These are phyloP conservation scores for Craterostigma plantagineum DNA, from an alignment of 257 asterid species.

Conservation along the genomic window DNA sequence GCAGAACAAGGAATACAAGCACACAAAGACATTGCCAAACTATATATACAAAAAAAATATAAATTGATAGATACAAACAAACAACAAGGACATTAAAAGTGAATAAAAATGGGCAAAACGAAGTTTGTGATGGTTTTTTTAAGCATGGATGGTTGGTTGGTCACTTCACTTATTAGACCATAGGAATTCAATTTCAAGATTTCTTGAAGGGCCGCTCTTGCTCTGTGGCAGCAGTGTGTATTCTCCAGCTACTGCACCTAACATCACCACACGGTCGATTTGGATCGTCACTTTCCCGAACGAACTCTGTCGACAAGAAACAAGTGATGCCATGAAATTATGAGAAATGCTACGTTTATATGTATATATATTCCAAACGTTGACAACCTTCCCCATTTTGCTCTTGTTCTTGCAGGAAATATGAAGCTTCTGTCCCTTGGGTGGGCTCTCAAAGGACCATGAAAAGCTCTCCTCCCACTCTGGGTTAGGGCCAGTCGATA, in stretches of 20 bases:
- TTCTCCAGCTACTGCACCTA: conserved; percentile 95
- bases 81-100: not conserved
- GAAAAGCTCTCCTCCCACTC: conserved; percentile 93
- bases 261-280: conserved; percentile 95
- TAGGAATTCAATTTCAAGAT: conserved; percentile 81
- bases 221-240: conserved; percentile 76
- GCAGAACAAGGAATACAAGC: no score
- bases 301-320: conserved; percentile 46
- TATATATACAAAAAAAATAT: no score
- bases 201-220: conserved; percentile 92
- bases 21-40: no score
- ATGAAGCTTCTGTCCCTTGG: conserved; percentile 98
- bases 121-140: no score
- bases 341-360: not conserved
- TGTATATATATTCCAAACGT: not conserved
- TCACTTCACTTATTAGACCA: conserved; percentile 66
- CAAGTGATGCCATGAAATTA: not conserved
- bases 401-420: conserved; percentile 99
- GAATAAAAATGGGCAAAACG: no score
- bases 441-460: conserved; percentile 97
- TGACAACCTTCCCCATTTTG: conserved; percentile 90
- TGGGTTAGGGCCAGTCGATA: conserved; percentile 92
- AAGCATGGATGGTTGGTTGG: no score
- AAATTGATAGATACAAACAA: not conserved
- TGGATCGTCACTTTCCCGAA: conserved; percentile 96